These are phyloP conservation scores for Tardiomyces digboiensis DNA, from an alignment of 1,139 yeast genomes.

Conservation along the genomic window DNA sequence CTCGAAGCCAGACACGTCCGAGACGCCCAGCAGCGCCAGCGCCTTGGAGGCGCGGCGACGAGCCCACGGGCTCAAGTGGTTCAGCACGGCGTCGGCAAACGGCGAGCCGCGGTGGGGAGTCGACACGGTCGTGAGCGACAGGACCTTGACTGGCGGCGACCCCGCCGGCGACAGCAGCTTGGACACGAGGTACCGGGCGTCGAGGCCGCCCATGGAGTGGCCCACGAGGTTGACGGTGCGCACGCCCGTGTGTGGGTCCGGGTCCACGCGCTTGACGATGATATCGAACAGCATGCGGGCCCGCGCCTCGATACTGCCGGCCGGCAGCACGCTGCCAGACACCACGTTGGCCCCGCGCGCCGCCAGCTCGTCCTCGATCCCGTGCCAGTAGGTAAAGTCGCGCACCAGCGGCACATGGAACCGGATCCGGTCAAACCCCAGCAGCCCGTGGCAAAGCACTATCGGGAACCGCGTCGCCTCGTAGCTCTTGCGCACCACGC, in stretches of 20 bases:
- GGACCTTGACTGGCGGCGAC: constrained; percentile 25
- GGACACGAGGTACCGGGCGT: constrained; percentile 66
- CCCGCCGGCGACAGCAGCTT: constrained; percentile 34
- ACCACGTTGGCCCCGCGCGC: constrained; percentile 57
- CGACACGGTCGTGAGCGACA: constrained; percentile 71
- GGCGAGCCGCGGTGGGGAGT: constrained; percentile 89
- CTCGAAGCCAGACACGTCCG: constrained; percentile 16
- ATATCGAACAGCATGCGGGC: constrained; percentile 49
- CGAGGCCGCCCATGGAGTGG: constrained; percentile 96
- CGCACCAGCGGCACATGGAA: constrained; percentile 35
- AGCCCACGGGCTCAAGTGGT: constrained; percentile 5
- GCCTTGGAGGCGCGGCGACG: background rate
- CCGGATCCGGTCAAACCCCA: constrained; percentile 56
- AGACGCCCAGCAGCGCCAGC: constrained; percentile 8
- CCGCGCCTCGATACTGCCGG: constrained; percentile 63
- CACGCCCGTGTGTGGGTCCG: constrained; percentile 9
- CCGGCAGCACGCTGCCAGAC: constrained; percentile 75
- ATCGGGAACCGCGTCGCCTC: constrained; percentile 41
- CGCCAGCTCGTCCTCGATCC: constrained; percentile 55
- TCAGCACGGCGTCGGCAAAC: constrained; percentile 47
- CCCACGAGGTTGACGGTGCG: constrained; percentile 54
- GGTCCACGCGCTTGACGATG: constrained; percentile 36
- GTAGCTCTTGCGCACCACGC: constrained; percentile 7
- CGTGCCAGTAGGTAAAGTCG: constrained; percentile 67
- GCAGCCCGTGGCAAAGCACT: constrained; percentile 74